Evolutionary conservation across 1,284 basidiomycete species (phyloP).

Genomic region (Cutaneotrichosporon cavernicola): DNA sequence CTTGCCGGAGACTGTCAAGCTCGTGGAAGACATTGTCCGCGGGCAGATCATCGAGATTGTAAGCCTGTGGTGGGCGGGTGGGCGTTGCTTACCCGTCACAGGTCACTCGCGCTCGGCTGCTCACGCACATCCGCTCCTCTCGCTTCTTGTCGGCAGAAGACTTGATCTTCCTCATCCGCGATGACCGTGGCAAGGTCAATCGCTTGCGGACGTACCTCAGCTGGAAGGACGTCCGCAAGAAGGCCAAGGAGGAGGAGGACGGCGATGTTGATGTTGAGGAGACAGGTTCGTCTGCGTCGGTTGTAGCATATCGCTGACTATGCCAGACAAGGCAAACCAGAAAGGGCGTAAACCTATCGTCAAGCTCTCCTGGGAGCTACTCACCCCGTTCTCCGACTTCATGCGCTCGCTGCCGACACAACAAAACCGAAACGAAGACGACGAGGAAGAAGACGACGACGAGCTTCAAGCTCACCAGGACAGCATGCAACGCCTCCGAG

Average conservation of each 20-base stretch:
- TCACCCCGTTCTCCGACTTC: constrained; percentile 84
- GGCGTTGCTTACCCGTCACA: constrained; percentile 42
- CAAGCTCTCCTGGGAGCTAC: constrained; percentile 94
- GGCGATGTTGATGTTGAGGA: constrained; percentile 67
- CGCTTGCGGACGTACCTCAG: constrained; percentile 89
- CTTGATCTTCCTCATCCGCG: constrained; percentile 92
- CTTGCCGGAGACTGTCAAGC: constrained; percentile 77
- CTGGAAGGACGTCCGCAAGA: constrained; percentile 97
- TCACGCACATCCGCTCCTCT: constrained; percentile 77
- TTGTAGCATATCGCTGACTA: background rate
- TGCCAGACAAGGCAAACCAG: constrained; percentile 69
- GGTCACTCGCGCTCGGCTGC: constrained; percentile 85
- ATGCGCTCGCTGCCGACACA: constrained; percentile 55
- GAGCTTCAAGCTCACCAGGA: constrained; percentile 95
- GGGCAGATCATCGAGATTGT: constrained; percentile 91
- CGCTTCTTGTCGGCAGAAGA: constrained; percentile 88
- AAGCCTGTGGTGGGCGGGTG: constrained; percentile 32
- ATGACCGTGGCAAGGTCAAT: constrained; percentile 92
- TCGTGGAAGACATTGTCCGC: constrained; percentile 94
- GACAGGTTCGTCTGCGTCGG: constrained; percentile 25
- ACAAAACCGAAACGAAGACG: constrained; percentile 59
- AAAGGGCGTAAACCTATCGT: constrained; percentile 92
- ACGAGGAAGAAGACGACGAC: constrained; percentile 93
- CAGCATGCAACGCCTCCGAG: constrained; percentile 79
- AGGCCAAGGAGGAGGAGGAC: constrained; percentile 75